Evolutionary conservation across 257 asterid genomes (phyloP), one percentile per base, ranked within the genome.

Genomic region (Ilex asprella): DNA sequence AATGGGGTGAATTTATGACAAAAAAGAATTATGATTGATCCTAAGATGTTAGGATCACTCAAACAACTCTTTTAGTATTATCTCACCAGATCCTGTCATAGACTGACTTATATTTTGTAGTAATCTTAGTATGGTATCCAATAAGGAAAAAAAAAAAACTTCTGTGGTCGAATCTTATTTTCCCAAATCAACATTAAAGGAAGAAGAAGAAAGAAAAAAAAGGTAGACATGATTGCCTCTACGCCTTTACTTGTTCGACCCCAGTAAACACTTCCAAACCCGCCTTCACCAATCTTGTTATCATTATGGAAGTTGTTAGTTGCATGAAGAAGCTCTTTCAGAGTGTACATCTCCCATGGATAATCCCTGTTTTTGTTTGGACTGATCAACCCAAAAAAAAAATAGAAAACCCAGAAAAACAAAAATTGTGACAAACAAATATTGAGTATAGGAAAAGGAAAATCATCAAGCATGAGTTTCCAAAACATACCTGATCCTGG

Each of bases 181-280:
- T 2, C 21, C n/a, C 31, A 35, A 31, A 2, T 30, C 16, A 53
- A 46, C 14, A 7, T n/a, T 32, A 54, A 30, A 13, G 35, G 41
- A 21, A 21, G 27, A 21, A 21, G 27, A 21, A 30, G 2, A 68
- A 50, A 47, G 7, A 66, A 30, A n/a, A 31, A 13, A 16, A 10
- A 10, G 60, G 50, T 29, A 52, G 39, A 51, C 35, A 44, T 35
- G 67, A 62, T 60, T 75, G 60, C 96, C 96, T 88, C 85, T 31
- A 78, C 56, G 67, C 96, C 96, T 83, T 80, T 81, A 68, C 77
- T 79, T 41, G 96, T 81, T 66, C 81, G 81, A 39, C 96, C 96
- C 87, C 91, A 80, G 69, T 88, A 88, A 63, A 88, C 94, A 70
- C 89, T 88, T 66, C 96, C 96, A 15, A 88, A 88, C 16, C 94